These are phyloP conservation scores for Spathaspora gorwiae DNA, from an alignment of 805 yeast species.

Conservation along the genomic window DNA sequence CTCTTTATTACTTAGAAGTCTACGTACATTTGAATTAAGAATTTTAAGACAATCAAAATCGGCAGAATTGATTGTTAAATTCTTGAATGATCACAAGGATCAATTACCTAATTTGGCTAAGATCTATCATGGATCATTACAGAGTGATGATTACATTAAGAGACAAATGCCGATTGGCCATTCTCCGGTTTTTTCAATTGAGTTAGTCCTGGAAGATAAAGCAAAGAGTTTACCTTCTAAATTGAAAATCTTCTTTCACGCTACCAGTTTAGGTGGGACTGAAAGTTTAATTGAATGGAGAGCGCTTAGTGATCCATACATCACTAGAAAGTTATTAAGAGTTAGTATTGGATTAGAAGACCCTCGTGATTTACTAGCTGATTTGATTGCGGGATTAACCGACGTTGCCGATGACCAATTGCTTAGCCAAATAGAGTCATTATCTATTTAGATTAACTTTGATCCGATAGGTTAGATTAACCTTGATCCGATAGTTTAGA, in stretches of 20 bases:
- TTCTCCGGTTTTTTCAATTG: constrained; percentile 73
- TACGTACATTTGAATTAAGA: constrained; percentile 76
- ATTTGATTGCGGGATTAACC: constrained; percentile 47
- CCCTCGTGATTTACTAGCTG: constrained; percentile 69
- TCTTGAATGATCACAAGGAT: constrained; percentile 45
- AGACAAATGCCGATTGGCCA: constrained; percentile 61
- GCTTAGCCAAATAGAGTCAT: not conserved
- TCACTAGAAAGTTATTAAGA: constrained; percentile 57
- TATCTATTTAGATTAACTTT: not conserved
- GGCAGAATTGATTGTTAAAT: constrained; percentile 59
- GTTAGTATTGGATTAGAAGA: constrained; percentile 80
- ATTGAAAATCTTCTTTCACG: constrained; percentile 75
- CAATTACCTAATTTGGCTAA: constrained; percentile 45
- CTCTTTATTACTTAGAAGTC: constrained; percentile 68
- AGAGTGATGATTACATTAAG: constrained; percentile 61
- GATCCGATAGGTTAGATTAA: not conserved
- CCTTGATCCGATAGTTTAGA: not conserved
- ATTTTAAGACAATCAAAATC: constrained; percentile 59
- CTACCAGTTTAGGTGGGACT: constrained; percentile 89
- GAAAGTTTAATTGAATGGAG: constrained; percentile 93
- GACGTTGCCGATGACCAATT: constrained; percentile 3
- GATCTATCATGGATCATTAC: constrained; percentile 73
- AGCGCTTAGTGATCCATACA: constrained; percentile 54
- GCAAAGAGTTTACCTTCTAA: constrained; percentile 65
- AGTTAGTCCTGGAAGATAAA: constrained; percentile 41